phyloP scores from a whole-genome alignment of 1,139 yeast genomes.

The Pichia sp. region DNA sequence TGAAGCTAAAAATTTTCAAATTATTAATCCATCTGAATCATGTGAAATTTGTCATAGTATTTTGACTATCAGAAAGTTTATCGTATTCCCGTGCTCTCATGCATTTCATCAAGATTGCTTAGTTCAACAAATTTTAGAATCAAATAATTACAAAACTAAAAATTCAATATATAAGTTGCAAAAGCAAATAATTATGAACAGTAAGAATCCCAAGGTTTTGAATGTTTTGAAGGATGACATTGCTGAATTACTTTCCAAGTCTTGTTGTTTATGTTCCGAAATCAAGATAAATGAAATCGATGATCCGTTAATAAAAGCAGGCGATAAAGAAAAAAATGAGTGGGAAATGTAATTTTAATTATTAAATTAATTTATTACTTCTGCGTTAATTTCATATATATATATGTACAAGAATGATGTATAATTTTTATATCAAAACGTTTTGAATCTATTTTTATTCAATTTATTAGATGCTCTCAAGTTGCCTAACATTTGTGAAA shows the following conservation, averaged over 20 bases:
- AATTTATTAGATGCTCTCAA: constrained; percentile 29
- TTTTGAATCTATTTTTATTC: constrained; percentile 17
- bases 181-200: constrained; percentile 32
- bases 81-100: constrained; percentile 86
- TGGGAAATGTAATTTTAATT: constrained; percentile 20
- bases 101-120: constrained; percentile 87
- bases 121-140: constrained; percentile 50
- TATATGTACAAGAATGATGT: constrained; percentile 3
- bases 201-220: constrained; percentile 21
- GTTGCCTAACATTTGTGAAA: constrained; percentile 52
- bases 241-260: constrained; percentile 55
- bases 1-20: constrained; percentile 42
- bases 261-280: constrained; percentile 80
- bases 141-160: constrained; percentile 64
- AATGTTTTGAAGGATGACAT: constrained; percentile 37
- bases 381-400: too few relatives aligned
- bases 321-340: constrained; percentile 21
- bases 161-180: constrained; percentile 55
- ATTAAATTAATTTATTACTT: too few relatives aligned
- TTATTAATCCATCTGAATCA: constrained; percentile 79
- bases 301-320: constrained; percentile 30
- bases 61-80: constrained; percentile 65
- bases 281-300: constrained; percentile 67
- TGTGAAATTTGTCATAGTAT: constrained; percentile 68
- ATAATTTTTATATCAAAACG: constrained; percentile 11